Evolutionary conservation across 257 asterid species (phyloP).

Genomic region (Fraxinus anomala): DNA sequence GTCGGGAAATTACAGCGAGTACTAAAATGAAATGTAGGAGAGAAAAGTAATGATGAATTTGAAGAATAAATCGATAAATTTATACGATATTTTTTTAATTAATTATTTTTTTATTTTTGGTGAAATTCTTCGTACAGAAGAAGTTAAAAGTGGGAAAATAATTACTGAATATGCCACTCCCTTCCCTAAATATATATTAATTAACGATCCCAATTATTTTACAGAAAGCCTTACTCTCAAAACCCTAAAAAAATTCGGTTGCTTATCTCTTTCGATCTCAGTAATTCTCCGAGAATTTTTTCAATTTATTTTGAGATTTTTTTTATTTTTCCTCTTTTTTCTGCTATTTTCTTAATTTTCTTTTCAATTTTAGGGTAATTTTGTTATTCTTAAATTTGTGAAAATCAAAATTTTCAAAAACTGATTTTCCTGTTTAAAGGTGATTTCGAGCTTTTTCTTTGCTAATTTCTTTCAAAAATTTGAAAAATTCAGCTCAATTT

Average conservation of each 20-base stretch:
- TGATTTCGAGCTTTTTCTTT: conserved; percentile 32
- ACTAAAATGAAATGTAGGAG: background rate
- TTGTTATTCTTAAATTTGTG: conserved; percentile 33
- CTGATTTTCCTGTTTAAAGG: conserved; percentile 30
- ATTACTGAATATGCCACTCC: conserved; percentile 7
- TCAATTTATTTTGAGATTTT: conserved; percentile 36
- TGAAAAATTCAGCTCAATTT: conserved; percentile 28
- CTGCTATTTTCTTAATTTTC: conserved; percentile 29
- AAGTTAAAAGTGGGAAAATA: background rate
- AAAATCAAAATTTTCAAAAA: conserved; percentile 31
- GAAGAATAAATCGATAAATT: background rate
- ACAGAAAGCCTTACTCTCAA: conserved; percentile 37
- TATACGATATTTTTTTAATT: background rate
- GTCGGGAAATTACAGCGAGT: background rate
- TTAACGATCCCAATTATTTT: conserved; percentile 20
- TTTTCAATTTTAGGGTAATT: conserved; percentile 31
- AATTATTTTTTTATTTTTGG: background rate
- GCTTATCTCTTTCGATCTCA: conserved; percentile 29
- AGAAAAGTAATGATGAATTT: background rate
- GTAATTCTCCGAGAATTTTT: conserved; percentile 31
- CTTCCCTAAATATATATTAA: conserved; percentile 25
- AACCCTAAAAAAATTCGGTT: conserved; percentile 31
- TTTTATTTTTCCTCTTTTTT: conserved; percentile 37
- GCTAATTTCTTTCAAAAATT: conserved; percentile 35
- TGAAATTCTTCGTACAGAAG: conserved; percentile 8